Evolutionary conservation across 2,329 filamentous ascomycete species (phyloP).

Genomic region (Colletotrichum zoysiae): DNA sequence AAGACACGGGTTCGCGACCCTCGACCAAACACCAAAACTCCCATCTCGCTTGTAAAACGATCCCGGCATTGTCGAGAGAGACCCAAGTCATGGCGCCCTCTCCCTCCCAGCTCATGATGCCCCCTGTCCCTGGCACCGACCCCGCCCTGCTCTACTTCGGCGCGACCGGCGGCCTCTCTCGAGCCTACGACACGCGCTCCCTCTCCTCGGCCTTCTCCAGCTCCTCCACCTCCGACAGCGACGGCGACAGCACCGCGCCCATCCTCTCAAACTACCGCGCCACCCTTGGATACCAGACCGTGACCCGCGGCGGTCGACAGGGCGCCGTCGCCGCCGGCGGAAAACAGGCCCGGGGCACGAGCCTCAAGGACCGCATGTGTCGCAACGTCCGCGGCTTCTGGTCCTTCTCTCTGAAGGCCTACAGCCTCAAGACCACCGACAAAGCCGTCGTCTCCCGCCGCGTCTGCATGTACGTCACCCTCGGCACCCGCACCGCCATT

Average conservation of each 20-base stretch:
- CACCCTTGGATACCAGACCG: neutral
- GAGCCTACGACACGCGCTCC: neutral
- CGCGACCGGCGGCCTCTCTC: neutral
- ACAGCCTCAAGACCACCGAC: constrained; percentile 31
- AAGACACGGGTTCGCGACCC: neutral
- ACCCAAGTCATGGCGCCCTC: constrained; percentile 3
- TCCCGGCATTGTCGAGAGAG: neutral
- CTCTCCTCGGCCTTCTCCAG: neutral
- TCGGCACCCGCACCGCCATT: constrained; percentile 28
- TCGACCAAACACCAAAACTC: neutral
- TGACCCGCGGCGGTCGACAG: neutral
- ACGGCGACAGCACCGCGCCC: neutral
- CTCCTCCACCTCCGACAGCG: neutral
- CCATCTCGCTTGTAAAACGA: constrained; percentile 4
- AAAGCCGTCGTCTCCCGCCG: constrained; percentile 25
- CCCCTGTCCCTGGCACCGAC: constrained; percentile 17
- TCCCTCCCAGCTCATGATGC: constrained; percentile 13
- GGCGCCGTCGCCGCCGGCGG: neutral
- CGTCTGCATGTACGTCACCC: constrained; percentile 36
- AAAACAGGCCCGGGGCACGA: neutral
- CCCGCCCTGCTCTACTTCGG: constrained; percentile 2
- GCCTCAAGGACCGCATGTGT: constrained; percentile 21
- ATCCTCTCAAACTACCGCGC: neutral
- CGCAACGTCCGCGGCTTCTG: constrained; percentile 37
- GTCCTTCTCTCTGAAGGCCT: constrained; percentile 36